Base-by-base conservation (phyloP, 768 basidiomycete species). In the Mycena vitilis region DNA sequence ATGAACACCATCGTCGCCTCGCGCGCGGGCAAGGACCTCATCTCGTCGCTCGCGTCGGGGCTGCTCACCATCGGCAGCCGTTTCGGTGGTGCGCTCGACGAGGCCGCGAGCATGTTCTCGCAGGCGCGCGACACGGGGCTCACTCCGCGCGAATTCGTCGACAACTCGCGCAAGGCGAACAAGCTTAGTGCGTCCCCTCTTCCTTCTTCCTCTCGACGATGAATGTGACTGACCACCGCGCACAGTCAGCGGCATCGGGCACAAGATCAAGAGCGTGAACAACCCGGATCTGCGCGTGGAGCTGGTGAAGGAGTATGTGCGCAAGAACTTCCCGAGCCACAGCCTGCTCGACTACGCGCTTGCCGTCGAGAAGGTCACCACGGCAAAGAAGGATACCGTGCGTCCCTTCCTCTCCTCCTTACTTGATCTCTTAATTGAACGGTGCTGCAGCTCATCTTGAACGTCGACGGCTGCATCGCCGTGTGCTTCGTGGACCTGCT, bases 1-100 rank as follows among this genome's bases (percentile, higher is more conserved):
- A 99, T 99, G 97, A 99, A 98, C 87, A 98, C 97, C 70, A 98
- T 99, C 78, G 96, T 99, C 78, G 96, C 97, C 22, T 92, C 95
- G 42, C 97, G 97, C 83, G 97, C 97, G n/a, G 97, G 97, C 79
- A 99, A 99, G 84, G 97, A 99, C 79, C 83, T 99, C 75, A 96
- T 99, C 78, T 98, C 96, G 6, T 98, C 95, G 68, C 88, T 99
- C 69, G 93, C 94, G 12, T 95, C 96, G 63, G 97, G 97, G 86
- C 89, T 99, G 71, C 86, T 99, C 78, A 99, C 97, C 72, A 99
- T 99, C 76, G 97, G 97, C 77, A 94, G 93, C 82, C 94, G 96
- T 70, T 99, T 99, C 81, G 97, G 97, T 84, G 97, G 97, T 84
- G 97, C 97, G 30, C 90, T 99, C 73, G 97, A 99, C 77, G 97